Percentiles rank a stretch among this genome's conserved stretches.
Conservation (phyloP, 805 yeast genomes). For the Candida pini region DNA sequence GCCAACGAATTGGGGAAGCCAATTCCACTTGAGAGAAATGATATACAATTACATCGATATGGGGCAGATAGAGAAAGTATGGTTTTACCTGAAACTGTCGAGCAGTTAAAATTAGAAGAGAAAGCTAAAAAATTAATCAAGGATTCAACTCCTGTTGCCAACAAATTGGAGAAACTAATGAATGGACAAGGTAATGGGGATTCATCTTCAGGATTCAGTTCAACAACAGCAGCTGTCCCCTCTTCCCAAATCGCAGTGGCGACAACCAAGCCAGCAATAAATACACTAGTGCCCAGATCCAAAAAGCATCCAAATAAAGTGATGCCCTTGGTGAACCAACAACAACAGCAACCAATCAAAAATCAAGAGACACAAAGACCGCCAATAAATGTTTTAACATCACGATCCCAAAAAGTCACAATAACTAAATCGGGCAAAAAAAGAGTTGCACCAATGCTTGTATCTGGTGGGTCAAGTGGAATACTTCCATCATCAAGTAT, state of each 20-base stretch:
- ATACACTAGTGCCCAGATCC: conserved; percentile 25
- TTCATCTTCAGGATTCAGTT: too few species aligned
- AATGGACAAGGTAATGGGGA: conserved; percentile 17
- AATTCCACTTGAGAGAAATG: conserved; percentile 61
- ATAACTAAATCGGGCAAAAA: conserved; percentile 73
- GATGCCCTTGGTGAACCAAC: conserved; percentile 12
- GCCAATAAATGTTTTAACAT: conserved; percentile 12
- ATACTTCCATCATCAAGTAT: conserved; percentile 3
- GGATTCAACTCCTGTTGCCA: conserved; percentile 11
- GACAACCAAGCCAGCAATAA: conserved; percentile 13
- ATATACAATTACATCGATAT: conserved; percentile 67
- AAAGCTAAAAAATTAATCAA: conserved; percentile 42
- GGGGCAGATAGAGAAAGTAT: conserved; percentile 85
- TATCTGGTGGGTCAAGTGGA: conserved; percentile 38
- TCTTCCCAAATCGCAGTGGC: not conserved
- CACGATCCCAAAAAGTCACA: conserved; percentile 42
- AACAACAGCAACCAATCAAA: conserved; percentile 6
- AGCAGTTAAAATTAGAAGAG: conserved; percentile 71
- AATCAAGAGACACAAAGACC: conserved; percentile 1
- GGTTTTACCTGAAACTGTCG: conserved; percentile 82
- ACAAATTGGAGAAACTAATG: conserved; percentile 39
- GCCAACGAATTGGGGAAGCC: conserved; percentile 52
- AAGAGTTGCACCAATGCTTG: conserved; percentile 64
- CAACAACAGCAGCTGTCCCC: not conserved
- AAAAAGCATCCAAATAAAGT: conserved; percentile 27